Evolutionary conservation across 805 yeast species (phyloP), one percentile per base, ranked within the genome.

Genomic region (Cyberlindnera euphorbiiphila): DNA sequence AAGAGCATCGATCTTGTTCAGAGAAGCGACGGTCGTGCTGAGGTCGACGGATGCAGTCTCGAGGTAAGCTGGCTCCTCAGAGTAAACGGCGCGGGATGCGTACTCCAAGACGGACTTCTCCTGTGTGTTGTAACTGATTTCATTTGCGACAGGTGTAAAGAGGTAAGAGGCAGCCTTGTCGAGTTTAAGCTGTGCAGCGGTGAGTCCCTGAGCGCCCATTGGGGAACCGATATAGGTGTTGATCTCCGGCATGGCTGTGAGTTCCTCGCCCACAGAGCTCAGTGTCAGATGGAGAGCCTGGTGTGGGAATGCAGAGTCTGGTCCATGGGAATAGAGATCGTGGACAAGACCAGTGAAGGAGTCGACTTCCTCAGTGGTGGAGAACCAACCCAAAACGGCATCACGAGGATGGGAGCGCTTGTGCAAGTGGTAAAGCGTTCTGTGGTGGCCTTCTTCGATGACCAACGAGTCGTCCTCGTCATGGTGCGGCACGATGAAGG

Each of bases 351-450:
- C 85, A 11, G 88, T 76, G 59, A 81, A 74, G 38, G 76, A 71
- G 62, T 84, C 89, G 46, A 85, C 72, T 47, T 67, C 68, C 14
- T 72, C 65, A 32, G 68, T 65, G 13, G 82, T 67, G 34, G 81
- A 79, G 59, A 84, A 87, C 96, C 96, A 87, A 39, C 96, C 96
- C 32, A 87, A 70, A 38, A 87, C 81, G 35, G 72, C 70, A 47
- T 80, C 83, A 56, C 82, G 83, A 40, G 93, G 91, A 62, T 81
- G 81, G 23, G 91, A 78, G 56, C 76, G 77, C 65, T 80, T 82
- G 64, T 83, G 76, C 54, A 87, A 65, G 51, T 77, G 79, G 62
- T 68, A 83, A 61, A 84, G 74, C 23, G 78, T 66, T 56, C 76
- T 74, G 69, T 85, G 87, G 58, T 76, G 81, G 41, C 79, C 81